phyloP scores from a whole-genome alignment of 2,329 filamentous ascomycete genomes.

The Hymenoscyphus albidus region DNA sequence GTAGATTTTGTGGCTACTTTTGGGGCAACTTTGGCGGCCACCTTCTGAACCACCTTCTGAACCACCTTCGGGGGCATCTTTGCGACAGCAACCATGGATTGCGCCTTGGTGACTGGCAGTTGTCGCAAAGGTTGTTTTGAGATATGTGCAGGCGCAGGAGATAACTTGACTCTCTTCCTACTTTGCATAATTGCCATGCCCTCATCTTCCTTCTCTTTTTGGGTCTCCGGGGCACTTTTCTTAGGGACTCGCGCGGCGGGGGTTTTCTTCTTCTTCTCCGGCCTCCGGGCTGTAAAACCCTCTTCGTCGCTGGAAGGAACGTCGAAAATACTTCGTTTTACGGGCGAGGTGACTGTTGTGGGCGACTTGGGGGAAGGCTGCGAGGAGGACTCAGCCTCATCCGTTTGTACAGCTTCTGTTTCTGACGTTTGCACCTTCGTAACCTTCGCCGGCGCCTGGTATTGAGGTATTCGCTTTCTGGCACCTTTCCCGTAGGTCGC shows the following conservation, averaged over 20 bases:
- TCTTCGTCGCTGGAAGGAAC: conserved; percentile 22
- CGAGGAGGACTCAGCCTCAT: background rate
- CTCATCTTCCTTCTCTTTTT: conserved; percentile 9
- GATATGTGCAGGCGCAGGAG: conserved; percentile 13
- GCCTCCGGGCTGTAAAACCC: conserved; percentile 7
- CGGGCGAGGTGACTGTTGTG: background rate
- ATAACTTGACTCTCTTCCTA: conserved; percentile 31
- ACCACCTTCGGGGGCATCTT: background rate
- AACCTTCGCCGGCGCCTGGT: conserved; percentile 11
- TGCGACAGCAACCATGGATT: background rate
- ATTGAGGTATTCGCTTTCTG: conserved; percentile 31
- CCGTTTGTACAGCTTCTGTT: background rate
- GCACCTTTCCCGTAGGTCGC: conserved; percentile 35
- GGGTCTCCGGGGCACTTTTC: conserved; percentile 7
- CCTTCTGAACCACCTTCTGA: background rate
- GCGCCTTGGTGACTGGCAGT: background rate
- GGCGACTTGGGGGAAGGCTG: background rate
- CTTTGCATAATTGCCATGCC: conserved; percentile 18
- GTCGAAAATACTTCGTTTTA: background rate
- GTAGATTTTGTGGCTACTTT: conserved; percentile 6
- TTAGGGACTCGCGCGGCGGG: background rate
- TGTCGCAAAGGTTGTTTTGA: conserved; percentile 1
- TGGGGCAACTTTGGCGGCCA: background rate
- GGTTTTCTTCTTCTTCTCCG: conserved; percentile 18
- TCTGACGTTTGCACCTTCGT: background rate